These are phyloP conservation scores for Tulasnella sp. DNA, from an alignment of 768 basidiomycete species.

Conservation along the genomic window DNA sequence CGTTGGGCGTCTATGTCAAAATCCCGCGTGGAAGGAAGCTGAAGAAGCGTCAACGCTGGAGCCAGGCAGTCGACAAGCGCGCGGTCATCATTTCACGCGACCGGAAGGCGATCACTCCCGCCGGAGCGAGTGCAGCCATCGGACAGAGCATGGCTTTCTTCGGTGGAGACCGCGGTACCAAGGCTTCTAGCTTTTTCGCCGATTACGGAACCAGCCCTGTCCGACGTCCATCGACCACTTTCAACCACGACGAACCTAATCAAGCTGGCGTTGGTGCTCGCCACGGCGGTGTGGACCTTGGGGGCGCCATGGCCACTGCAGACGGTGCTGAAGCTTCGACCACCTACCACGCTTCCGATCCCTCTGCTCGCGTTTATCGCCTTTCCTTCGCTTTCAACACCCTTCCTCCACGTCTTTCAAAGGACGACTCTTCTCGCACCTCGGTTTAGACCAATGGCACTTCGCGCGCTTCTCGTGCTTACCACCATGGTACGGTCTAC, in stretches of 20 bases:
- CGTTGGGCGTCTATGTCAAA: slow-evolving; percentile 18
- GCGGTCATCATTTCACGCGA: slow-evolving; percentile 24
- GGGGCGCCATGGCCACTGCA: neutral
- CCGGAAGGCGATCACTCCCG: slow-evolving; percentile 20
- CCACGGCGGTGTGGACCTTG: neutral
- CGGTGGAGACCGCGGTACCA: slow-evolving; percentile 16
- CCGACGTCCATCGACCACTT: slow-evolving; percentile 20
- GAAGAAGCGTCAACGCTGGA: slow-evolving; percentile 22
- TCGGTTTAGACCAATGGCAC: slow-evolving; percentile 13
- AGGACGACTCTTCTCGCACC: neutral
- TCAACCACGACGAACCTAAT: slow-evolving; percentile 3
- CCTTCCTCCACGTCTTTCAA: slow-evolving; percentile 1
- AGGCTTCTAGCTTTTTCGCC: slow-evolving; percentile 18
- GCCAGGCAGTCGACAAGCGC: slow-evolving; percentile 22
- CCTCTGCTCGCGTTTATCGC: slow-evolving; percentile 20
- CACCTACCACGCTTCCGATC: neutral
- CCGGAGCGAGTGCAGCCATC: slow-evolving; percentile 19
- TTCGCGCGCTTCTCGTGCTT: slow-evolving; percentile 3
- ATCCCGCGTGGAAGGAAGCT: slow-evolving; percentile 16
- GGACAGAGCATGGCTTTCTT: slow-evolving; percentile 20
- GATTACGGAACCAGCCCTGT: slow-evolving; percentile 1
- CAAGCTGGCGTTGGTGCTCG: slow-evolving; percentile 23
- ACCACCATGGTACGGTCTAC: neutral
- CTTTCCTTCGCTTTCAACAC: slow-evolving; percentile 23
- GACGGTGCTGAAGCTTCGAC: slow-evolving; percentile 16